These are phyloP conservation scores for Bipolaris victoriae DNA, from an alignment of 2,329 filamentous ascomycete genomes.

Conservation along the genomic window DNA sequence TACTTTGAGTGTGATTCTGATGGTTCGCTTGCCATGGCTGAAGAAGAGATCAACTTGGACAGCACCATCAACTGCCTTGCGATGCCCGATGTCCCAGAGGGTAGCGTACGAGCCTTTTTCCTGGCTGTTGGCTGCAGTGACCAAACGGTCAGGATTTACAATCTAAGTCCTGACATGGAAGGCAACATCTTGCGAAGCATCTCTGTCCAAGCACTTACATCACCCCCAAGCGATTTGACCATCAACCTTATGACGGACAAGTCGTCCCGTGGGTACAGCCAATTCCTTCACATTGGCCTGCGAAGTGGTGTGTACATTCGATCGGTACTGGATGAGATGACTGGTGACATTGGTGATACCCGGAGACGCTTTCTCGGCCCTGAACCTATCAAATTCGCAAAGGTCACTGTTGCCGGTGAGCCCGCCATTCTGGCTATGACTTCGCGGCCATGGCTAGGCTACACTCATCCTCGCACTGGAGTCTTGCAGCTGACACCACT, in stretches of 20 bases:
- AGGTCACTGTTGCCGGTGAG: constrained; percentile 84
- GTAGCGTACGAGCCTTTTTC: constrained; percentile 86
- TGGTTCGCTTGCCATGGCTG: constrained; percentile 86
- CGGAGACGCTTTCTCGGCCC: constrained; percentile 92
- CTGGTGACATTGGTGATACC: constrained; percentile 93
- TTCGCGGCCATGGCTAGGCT: constrained; percentile 94
- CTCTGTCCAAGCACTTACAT: constrained; percentile 90
- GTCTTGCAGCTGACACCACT: constrained; percentile 92
- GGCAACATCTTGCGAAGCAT: constrained; percentile 74
- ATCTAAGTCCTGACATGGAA: constrained; percentile 86
- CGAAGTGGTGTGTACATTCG: constrained; percentile 95
- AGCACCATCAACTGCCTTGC: constrained; percentile 95
- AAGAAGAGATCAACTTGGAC: constrained; percentile 93
- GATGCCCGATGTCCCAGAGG: constrained; percentile 89
- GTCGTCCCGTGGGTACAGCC: constrained; percentile 81
- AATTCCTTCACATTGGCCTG: constrained; percentile 95
- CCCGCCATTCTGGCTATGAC: constrained; percentile 88
- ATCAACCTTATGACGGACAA: constrained; percentile 98
- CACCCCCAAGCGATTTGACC: constrained; percentile 83
- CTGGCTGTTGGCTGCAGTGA: constrained; percentile 97
- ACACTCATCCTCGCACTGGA: constrained; percentile 84
- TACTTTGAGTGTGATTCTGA: constrained; percentile 98
- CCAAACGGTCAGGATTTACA: constrained; percentile 90
- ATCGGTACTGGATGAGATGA: constrained; percentile 92
- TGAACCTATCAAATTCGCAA: constrained; percentile 86